A percentile compares a stretch with the other conserved stretches of the same genome.
These are phyloP conservation scores for Blastocrithidia nonstop DNA, from an alignment of 208 protist genomes.

Conservation along the genomic window DNA sequence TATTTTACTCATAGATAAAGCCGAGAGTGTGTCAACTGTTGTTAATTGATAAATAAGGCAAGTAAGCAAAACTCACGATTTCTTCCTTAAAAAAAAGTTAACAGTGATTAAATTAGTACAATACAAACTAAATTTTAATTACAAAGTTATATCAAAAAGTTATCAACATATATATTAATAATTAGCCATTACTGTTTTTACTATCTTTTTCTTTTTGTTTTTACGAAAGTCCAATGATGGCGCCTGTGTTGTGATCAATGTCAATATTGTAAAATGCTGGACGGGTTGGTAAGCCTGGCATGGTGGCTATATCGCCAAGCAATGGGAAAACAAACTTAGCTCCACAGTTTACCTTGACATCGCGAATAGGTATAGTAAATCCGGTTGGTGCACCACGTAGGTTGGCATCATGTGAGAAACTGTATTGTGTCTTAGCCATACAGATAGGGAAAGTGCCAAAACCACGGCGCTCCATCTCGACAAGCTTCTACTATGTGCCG, in stretches of 20 bases:
- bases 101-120: too few relatives aligned
- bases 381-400: conserved; percentile 82
- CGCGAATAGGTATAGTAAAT: conserved; percentile 87
- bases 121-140: too few relatives aligned
- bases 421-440: conserved; percentile 97
- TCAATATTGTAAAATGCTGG: conserved; percentile 95
- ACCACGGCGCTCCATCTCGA: conserved; percentile 54
- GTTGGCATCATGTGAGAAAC: conserved; percentile 85
- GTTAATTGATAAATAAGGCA: too few relatives aligned
- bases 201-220: background rate
- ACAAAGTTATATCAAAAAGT: too few relatives aligned
- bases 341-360: conserved; percentile 87
- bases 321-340: conserved; percentile 93
- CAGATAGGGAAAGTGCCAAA: conserved; percentile 89
- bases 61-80: too few relatives aligned
- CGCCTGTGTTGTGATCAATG: conserved; percentile 85
- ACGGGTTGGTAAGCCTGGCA: conserved; percentile 90
- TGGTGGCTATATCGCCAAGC: conserved; percentile 87
- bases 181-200: background rate
- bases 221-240: conserved; percentile 88
- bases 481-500: conserved; percentile 80
- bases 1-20: too few relatives aligned
- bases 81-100: too few relatives aligned
- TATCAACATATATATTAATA: too few relatives aligned
- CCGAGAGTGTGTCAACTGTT: too few relatives aligned